Evolutionary conservation across 169 alveolate species (phyloP), one percentile per base, ranked within the genome.

Genomic region (Eimeria sp.): DNA sequence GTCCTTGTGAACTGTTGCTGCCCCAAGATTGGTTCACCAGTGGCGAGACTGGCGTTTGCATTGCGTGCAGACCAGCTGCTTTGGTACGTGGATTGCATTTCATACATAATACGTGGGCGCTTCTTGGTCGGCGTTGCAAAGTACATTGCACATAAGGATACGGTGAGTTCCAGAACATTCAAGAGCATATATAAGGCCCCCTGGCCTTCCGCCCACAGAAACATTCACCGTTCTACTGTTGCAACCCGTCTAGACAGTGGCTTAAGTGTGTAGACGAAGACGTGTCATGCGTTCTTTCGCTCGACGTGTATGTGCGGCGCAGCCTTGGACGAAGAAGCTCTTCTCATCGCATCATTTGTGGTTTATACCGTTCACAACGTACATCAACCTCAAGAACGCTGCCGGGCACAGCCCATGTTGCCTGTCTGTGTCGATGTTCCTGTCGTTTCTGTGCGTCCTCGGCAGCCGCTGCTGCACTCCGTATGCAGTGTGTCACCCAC

Each of bases 391-490:
- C 49, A 80, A 51, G 47, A 49, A 80, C 92, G 92, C 80, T 5
- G 76, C 75, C 34, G 92, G 92, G 57, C 78, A 84, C 92, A 84
- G 92, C 61, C 92, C 92, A 3, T 84, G 76, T 10, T 84, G 92
- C 63, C 45, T 84, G 78, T 57, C 92, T 5, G 92, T 57, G 78
- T 57, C 92, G 3, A 57, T 84, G 76, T 22, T 40, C 10, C 58
- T 61, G 25, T 84, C 92, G 20, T 49, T 84, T 4, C 30, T 61
- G 43, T 84, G 76, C 78, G 92, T 84, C 34, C 92, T 84, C 30
- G 78, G 92, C n/a, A 47, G 72, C 78, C 92, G 92, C 51, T 54
- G 92, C 92, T 54, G 75, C 78, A 84, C 76, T 10, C 92, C 92
- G n/a, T 84, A 84, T 70, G 92, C 92, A 45, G 92, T 84, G 47